Evolutionary conservation across 2,329 filamentous ascomycete species (phyloP).

Genomic region (Scytalidium sp.): DNA sequence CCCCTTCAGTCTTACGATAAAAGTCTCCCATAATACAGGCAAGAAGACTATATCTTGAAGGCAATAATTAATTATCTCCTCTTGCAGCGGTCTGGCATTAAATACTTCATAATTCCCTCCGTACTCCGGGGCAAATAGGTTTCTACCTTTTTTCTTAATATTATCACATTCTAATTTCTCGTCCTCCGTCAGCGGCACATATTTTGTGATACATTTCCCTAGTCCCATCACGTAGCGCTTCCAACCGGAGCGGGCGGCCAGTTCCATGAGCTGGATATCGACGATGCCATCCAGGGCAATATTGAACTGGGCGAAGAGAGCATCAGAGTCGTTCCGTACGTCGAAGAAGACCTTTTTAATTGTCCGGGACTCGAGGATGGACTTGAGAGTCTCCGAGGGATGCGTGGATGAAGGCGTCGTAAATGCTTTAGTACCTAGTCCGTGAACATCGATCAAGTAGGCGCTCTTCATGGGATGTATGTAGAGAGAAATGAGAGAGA

Average conservation of each 20-base stretch:
- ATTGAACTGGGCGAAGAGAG: constrained; percentile 41
- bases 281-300: constrained; percentile 41
- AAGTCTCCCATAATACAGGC: constrained; percentile 33
- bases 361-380: constrained; percentile 38
- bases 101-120: constrained; percentile 47
- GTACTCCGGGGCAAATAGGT: constrained; percentile 36
- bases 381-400: constrained; percentile 29
- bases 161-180: constrained; percentile 27
- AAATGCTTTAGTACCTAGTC: constrained; percentile 34
- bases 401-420: constrained; percentile 8
- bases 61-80: constrained; percentile 42
- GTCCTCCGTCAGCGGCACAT: constrained; percentile 11
- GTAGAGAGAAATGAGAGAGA: constrained; percentile 38
- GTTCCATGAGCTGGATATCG: constrained; percentile 55
- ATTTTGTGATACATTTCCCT: constrained; percentile 34
- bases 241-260: constrained; percentile 28
- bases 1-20: background rate
- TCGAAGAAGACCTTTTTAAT: constrained; percentile 54
- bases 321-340: constrained; percentile 54
- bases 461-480: constrained; percentile 23
- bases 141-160: constrained; percentile 33
- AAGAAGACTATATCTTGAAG: constrained; percentile 41
- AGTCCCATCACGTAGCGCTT: constrained; percentile 30
- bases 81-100: constrained; percentile 38
- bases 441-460: constrained; percentile 40